Evolutionary conservation across 805 yeast species (phyloP), one percentile per base, ranked within the genome.

Genomic region (Brettanomyces custersianus): DNA sequence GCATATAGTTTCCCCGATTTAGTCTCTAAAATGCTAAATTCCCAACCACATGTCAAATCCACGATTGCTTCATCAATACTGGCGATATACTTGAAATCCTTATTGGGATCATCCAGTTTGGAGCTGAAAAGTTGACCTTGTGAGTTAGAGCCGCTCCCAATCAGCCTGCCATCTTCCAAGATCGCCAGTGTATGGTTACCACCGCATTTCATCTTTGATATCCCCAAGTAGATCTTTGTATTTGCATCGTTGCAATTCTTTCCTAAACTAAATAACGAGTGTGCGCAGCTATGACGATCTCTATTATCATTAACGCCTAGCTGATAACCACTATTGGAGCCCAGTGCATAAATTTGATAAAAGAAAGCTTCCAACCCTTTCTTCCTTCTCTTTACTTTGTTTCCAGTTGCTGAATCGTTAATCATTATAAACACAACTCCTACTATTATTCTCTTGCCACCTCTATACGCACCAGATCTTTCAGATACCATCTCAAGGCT

Each of bases 291-390:
- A 17, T 54, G 45, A 7, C 59, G 38, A 53, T 80, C 96, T 2
- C 68, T 68, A 24, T 59, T 55, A 42, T 75, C 57, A 5, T 65
- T 68, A 26, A 66, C 52, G 27, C 96, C 94, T 32, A 88, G 66
- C 52, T 88, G 97, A 39, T 54, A 73, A 24, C 60, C 64, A 2
- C 96, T 95, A 56, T 88, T 88, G 2, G 96, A 86, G 0, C 97
- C 97, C 52, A 92, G 76, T 1, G 76, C 64, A 23, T 67, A 63
- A 2, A 77, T 11, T 2, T 12, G 9, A 13, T 10, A 27, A 27
- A 15, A 13, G n/a, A n/a, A n/a, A n/a, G n/a, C n/a, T n/a, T n/a
- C n/a, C n/a, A n/a, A n/a, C n/a, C n/a, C n/a, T n/a, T n/a, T n/a
- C n/a, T n/a, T n/a, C n/a, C n/a, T n/a, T n/a, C n/a, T n/a, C n/a